Conservation (phyloP, 2,329 filamentous ascomycete species). For the Trichoderma brevicompactum region DNA sequence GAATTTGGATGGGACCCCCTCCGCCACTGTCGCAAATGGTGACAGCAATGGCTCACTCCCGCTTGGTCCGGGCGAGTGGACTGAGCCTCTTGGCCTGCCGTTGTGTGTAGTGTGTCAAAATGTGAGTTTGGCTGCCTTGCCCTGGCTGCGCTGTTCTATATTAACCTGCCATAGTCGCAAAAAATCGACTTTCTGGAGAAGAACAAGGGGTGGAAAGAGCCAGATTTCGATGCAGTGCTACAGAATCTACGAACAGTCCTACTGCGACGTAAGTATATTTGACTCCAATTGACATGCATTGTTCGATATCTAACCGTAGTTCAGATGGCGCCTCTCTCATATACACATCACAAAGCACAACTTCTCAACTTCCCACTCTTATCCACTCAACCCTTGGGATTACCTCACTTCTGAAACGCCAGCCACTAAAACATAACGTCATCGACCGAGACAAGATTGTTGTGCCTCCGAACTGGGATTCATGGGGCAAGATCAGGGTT, state of each 20-base stretch:
- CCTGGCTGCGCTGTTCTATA: not conserved
- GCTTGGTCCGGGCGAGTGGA: constrained; percentile 88
- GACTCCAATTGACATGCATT: not conserved
- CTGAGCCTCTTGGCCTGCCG: constrained; percentile 83
- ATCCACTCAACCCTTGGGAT: constrained; percentile 87
- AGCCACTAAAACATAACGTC: constrained; percentile 84
- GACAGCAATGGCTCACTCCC: constrained; percentile 75
- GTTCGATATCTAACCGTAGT: constrained; percentile 29
- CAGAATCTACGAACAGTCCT: constrained; percentile 90
- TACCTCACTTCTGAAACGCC: constrained; percentile 77
- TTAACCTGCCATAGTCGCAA: constrained; percentile 63
- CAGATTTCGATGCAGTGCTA: constrained; percentile 93
- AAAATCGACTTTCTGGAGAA: constrained; percentile 90
- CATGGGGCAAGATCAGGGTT: constrained; percentile 95
- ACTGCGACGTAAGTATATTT: constrained; percentile 70
- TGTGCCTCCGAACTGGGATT: constrained; percentile 97
- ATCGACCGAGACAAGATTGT: constrained; percentile 94
- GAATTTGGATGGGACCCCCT: constrained; percentile 64
- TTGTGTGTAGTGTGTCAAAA: constrained; percentile 96
- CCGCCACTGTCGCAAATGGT: constrained; percentile 54
- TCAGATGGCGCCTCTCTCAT: constrained; percentile 82
- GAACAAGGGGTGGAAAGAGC: constrained; percentile 91
- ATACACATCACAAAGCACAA: constrained; percentile 77
- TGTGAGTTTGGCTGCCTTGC: constrained; percentile 53
- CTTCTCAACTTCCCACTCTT: constrained; percentile 76